Conservation (phyloP, 2,329 filamentous ascomycete genomes). For the Xylogone sp. region DNA sequence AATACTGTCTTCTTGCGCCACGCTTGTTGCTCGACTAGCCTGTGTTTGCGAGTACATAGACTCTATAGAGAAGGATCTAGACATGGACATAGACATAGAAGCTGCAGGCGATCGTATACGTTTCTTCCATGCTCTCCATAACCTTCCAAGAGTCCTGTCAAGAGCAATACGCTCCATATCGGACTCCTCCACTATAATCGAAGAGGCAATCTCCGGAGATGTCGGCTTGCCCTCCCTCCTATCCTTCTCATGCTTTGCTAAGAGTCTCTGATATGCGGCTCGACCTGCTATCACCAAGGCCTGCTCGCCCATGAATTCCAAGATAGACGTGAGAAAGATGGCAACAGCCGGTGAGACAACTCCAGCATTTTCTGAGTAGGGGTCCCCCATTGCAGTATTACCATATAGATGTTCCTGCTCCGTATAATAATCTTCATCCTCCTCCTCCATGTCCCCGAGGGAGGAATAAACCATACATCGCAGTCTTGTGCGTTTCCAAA, state of each 20-base stretch:
- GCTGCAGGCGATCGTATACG: conserved; percentile 58
- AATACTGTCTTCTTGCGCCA: conserved; percentile 31
- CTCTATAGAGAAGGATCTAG: conserved; percentile 46
- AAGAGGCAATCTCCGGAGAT: conserved; percentile 51
- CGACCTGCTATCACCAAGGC: conserved; percentile 83
- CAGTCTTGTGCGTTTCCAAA: conserved; percentile 90
- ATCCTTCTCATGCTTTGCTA: conserved; percentile 54
- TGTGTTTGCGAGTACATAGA: conserved; percentile 31
- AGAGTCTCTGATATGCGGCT: conserved; percentile 69
- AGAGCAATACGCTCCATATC: conserved; percentile 93
- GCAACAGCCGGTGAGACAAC: conserved; percentile 85
- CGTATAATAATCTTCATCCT: conserved; percentile 89
- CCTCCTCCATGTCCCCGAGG: conserved; percentile 93
- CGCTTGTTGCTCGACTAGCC: conserved; percentile 32
- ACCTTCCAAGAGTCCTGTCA: conserved; percentile 78
- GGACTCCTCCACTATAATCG: conserved; percentile 78
- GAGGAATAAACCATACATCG: conserved; percentile 99
- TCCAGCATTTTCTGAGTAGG: conserved; percentile 52
- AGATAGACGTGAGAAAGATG: conserved; percentile 91
- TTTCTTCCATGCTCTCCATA: conserved; percentile 97
- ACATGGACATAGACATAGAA: conserved; percentile 40
- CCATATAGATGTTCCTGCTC: conserved; percentile 70
- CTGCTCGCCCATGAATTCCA: conserved; percentile 92
- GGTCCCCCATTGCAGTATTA: conserved; percentile 49
- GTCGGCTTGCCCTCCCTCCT: conserved; percentile 46